Evolutionary conservation across 1,139 yeast genomes (phyloP).

Genomic region (Nadsonia starkeyi-henricii): DNA sequence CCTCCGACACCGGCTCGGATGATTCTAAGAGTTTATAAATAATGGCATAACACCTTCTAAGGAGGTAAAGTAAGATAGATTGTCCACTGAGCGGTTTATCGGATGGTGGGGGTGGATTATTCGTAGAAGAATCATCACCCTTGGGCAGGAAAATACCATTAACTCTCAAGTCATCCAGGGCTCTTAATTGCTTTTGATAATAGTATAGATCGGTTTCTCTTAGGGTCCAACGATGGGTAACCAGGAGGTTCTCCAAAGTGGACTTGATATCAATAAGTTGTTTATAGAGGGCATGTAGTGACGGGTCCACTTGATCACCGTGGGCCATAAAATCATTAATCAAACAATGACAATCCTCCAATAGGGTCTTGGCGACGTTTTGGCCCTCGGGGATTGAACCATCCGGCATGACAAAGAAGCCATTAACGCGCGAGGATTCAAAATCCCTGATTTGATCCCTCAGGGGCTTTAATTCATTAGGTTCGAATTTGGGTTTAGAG

Average conservation of each 20-base stretch:
- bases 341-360: slow-evolving; percentile 72
- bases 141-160: slow-evolving; percentile 34
- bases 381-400: slow-evolving; percentile 31
- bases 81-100: slow-evolving; percentile 35
- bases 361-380: slow-evolving; percentile 30
- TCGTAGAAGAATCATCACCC: slow-evolving; percentile 13
- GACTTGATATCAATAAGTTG: slow-evolving; percentile 50
- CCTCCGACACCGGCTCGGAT: slow-evolving; percentile 89
- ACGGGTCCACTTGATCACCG: slow-evolving; percentile 36
- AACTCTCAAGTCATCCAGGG: slow-evolving; percentile 56
- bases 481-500: slow-evolving; percentile 26
- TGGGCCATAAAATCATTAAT: slow-evolving; percentile 53
- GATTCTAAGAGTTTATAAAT: slow-evolving; percentile 80
- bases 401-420: slow-evolving; percentile 7
- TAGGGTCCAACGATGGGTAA: slow-evolving; percentile 93
- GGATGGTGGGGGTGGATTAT: no score
- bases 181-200: slow-evolving; percentile 59
- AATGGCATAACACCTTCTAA: slow-evolving; percentile 80
- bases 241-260: slow-evolving; percentile 62
- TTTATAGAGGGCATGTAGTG: slow-evolving; percentile 36
- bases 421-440: slow-evolving; percentile 30
- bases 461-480: slow-evolving; percentile 23
- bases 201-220: slow-evolving; percentile 85
- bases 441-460: slow-evolving; percentile 28
- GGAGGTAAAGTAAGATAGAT: slow-evolving; percentile 56